Evolutionary conservation across 2,329 filamentous ascomycete species (phyloP).

Genomic region (Botrytis fragariae): DNA sequence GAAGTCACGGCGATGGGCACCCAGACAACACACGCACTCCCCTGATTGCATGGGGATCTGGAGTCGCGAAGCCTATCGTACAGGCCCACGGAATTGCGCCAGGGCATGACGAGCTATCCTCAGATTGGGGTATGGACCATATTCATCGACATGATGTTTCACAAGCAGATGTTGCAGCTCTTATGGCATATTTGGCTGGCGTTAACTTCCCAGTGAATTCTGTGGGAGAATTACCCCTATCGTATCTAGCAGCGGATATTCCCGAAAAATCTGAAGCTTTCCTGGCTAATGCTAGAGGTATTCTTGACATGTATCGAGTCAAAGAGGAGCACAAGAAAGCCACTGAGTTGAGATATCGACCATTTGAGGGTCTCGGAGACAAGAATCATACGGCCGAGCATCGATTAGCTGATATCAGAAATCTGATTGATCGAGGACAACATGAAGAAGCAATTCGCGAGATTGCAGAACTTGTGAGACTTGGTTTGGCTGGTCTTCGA

Average conservation of each 20-base stretch:
- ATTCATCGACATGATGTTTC: constrained; percentile 86
- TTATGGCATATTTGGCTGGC: constrained; percentile 92
- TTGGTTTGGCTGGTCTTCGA: constrained; percentile 77
- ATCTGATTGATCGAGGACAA: constrained; percentile 62
- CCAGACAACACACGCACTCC: constrained; percentile 96
- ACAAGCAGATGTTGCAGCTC: constrained; percentile 88
- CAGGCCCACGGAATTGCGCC: constrained; percentile 56
- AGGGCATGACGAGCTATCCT: constrained; percentile 89
- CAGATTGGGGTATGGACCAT: constrained; percentile 80
- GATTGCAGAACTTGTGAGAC: constrained; percentile 71
- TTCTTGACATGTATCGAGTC: constrained; percentile 93
- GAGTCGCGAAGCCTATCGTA: constrained; percentile 71
- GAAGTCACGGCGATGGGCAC: constrained; percentile 97
- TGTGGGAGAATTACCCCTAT: constrained; percentile 85
- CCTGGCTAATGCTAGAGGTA: constrained; percentile 78
- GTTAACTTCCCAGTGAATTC: constrained; percentile 93
- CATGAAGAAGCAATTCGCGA: constrained; percentile 77
- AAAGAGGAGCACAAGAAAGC: constrained; percentile 84
- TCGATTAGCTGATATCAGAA: constrained; percentile 65
- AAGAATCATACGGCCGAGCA: constrained; percentile 64
- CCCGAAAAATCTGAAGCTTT: constrained; percentile 81
- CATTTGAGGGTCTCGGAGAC: constrained; percentile 69
- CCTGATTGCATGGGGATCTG: constrained; percentile 89
- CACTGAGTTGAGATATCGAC: constrained; percentile 72
- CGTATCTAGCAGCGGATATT: constrained; percentile 70